Base-by-base conservation (phyloP, 2,329 filamentous ascomycete genomes). In the Salinomyces thailandicus region DNA sequence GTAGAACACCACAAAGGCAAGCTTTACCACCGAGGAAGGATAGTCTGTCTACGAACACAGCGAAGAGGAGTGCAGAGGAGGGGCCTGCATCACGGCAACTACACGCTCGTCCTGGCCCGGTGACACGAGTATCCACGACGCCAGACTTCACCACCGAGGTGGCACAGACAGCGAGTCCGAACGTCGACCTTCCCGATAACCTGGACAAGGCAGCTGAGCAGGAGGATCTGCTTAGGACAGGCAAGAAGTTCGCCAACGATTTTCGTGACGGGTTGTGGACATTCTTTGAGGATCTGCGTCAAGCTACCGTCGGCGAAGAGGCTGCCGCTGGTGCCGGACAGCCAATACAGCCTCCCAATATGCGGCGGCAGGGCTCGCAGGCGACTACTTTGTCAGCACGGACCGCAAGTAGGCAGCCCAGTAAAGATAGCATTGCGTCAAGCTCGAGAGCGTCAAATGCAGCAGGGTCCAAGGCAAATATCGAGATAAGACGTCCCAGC, bases 271-370 rank as follows among this genome's bases (percentile, higher is more conserved):
- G 91, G 2, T 65, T 98, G 33, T 87, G 83, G 77, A 94, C 85
- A 1, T 98, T 98, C 61, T 77, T 94, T 41, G 91, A 96, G 58
- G 91, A 98, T 55, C 77, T 98, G 32, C 75, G 87, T 47, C 91
- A 96, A 61, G 93, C 89, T 11, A 94, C 91, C 0, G 86, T 98
- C 5, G 91, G 91, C 16, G 91, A 98, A 37, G 91, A 98, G 63
- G 84, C 79, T 12, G 75, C 85, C 44, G 77, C 69, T 42, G 63
- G 63, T 20, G 59, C 61, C 42, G 22, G 22, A 4, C 54, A 61
- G 11, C 30, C 29, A 5, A n/a, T 31, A 20, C 18, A 8, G 11
- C 14, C 27, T 9, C 27, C 27, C 8, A 30, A 30, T 15, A n/a
- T 30, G 27, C 44, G 47, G 6, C 39, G 45, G 29, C 45, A 53